phyloP scores from a whole-genome alignment of 2,329 filamentous ascomycete species.

The Knoxdaviesia capensis region DNA sequence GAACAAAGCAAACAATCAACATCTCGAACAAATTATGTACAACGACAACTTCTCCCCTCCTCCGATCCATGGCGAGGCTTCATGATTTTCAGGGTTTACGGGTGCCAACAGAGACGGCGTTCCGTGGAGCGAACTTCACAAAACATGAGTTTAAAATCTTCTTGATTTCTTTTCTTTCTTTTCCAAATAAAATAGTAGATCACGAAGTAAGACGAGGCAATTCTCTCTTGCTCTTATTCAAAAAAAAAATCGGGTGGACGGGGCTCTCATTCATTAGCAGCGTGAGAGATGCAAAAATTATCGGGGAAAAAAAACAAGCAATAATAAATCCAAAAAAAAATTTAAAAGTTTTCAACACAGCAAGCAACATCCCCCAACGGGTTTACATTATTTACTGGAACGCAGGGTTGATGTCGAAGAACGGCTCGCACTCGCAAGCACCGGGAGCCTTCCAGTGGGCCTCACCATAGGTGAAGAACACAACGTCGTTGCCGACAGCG shows the following conservation, averaged over 20 bases:
- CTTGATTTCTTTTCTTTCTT: too few species aligned
- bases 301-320: conserved; percentile 1
- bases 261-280: too few species aligned
- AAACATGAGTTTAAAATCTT: too few species aligned
- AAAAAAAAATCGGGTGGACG: background rate
- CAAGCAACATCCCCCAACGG: background rate
- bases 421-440: conserved; percentile 53
- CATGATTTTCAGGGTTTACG: too few species aligned
- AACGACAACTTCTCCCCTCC: too few species aligned
- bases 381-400: conserved; percentile 1
- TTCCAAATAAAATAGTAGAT: background rate
- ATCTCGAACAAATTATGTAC: too few species aligned
- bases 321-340: conserved; percentile 2
- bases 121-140: too few species aligned
- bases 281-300: too few species aligned
- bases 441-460: conserved; percentile 67
- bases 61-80: too few species aligned
- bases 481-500: conserved; percentile 43
- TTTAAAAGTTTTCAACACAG: background rate
- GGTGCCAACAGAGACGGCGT: too few species aligned
- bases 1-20: too few species aligned
- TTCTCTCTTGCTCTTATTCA: background rate
- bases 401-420: conserved; percentile 40
- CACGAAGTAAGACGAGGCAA: background rate
- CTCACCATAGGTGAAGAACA: conserved; percentile 66